Evolutionary conservation across 2,329 filamentous ascomycete genomes (phyloP).

Genomic region (Ceratocystis variospora): DNA sequence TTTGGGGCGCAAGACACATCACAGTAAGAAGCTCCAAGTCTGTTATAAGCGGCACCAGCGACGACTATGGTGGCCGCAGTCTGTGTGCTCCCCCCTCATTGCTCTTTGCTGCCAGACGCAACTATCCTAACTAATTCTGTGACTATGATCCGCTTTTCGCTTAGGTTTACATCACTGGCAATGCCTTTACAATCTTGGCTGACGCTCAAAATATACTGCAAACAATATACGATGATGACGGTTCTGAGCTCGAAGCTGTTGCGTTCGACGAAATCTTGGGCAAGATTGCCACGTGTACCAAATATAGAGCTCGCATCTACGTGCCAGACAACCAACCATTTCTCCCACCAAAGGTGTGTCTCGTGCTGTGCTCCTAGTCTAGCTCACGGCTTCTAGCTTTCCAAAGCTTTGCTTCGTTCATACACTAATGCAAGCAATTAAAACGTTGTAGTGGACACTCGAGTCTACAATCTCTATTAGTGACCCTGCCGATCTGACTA

Average conservation of each 20-base stretch:
- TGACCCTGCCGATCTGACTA: slow-evolving; percentile 26
- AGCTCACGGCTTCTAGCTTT: not conserved
- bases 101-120: not conserved
- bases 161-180: slow-evolving; percentile 80
- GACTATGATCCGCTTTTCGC: slow-evolving; percentile 2
- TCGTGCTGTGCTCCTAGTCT: not conserved
- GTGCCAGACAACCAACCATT: slow-evolving; percentile 41
- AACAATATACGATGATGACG: slow-evolving; percentile 78
- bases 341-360: slow-evolving; percentile 5
- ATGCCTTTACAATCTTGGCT: slow-evolving; percentile 70
- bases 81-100: not conserved
- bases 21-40: slow-evolving; percentile 40
- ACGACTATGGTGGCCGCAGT: not conserved
- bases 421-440: not conserved
- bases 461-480: slow-evolving; percentile 45
- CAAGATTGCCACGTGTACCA: slow-evolving; percentile 67
- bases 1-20: slow-evolving; percentile 58
- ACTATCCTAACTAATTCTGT: not conserved
- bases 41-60: not conserved
- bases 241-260: slow-evolving; percentile 55
- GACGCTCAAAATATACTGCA: slow-evolving; percentile 65
- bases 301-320: slow-evolving; percentile 58
- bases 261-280: slow-evolving; percentile 69
- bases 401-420: not conserved
- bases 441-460: slow-evolving; percentile 41